These are phyloP conservation scores for Karstenula rhodostoma DNA, from an alignment of 2,329 filamentous ascomycete genomes.

Conservation along the genomic window DNA sequence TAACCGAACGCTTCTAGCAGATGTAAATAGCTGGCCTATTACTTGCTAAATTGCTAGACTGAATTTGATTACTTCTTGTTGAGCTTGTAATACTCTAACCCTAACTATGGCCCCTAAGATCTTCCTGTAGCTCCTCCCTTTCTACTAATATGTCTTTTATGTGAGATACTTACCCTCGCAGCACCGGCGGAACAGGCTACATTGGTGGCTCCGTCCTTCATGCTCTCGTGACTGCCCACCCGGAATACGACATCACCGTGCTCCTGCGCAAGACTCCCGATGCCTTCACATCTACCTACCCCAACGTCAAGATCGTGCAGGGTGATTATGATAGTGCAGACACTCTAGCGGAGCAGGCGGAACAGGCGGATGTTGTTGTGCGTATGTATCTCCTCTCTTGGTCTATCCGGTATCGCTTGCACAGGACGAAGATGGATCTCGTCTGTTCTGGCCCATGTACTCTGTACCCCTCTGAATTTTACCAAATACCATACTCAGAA, in stretches of 20 bases:
- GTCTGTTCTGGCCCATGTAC: not conserved
- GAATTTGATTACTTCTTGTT: not conserved
- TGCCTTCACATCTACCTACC: constrained; percentile 42
- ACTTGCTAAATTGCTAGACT: not conserved
- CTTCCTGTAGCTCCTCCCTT: constrained; percentile 32
- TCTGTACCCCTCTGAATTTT: no score
- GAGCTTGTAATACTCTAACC: not conserved
- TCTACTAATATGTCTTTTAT: not conserved
- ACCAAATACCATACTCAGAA: no score
- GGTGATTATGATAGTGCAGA: constrained; percentile 58
- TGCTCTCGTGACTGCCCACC: constrained; percentile 54
- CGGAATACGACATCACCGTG: constrained; percentile 56
- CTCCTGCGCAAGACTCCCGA: constrained; percentile 53
- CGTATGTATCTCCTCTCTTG: constrained; percentile 23
- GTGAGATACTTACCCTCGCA: constrained; percentile 24
- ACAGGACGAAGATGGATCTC: not conserved
- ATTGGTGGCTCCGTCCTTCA: constrained; percentile 63
- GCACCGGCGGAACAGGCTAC: constrained; percentile 62
- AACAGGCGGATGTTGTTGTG: constrained; percentile 61
- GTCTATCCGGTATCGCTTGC: not conserved
- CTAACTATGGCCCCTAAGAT: constrained; percentile 40
- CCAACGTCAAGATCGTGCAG: constrained; percentile 57
- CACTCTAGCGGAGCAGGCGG: constrained; percentile 55
- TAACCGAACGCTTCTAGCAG: not conserved
- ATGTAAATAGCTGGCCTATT: not conserved